phyloP scores from a whole-genome alignment of 2,329 filamentous ascomycete genomes.

The Trichophyton benhamiae region DNA sequence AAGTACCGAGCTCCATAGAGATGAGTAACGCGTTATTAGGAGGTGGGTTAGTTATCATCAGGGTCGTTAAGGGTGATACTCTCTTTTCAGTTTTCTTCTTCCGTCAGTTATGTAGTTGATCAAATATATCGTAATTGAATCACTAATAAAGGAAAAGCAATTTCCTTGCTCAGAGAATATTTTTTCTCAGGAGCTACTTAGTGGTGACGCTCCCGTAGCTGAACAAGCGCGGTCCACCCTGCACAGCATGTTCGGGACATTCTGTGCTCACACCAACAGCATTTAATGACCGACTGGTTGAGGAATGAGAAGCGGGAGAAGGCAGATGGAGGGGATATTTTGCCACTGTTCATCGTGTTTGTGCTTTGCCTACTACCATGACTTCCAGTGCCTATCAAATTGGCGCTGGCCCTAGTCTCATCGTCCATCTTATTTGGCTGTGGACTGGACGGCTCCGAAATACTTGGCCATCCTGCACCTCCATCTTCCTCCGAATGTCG shows the following conservation, averaged over 20 bases:
- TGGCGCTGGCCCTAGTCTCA: not conserved
- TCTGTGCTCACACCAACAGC: slow-evolving; percentile 59
- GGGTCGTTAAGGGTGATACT: not conserved
- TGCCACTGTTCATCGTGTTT: not conserved
- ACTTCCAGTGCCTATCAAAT: not conserved
- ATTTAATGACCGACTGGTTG: slow-evolving; percentile 30
- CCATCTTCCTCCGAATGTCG: not conserved
- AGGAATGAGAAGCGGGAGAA: not conserved
- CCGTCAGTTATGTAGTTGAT: not conserved
- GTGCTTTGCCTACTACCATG: not conserved
- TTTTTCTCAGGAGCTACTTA: slow-evolving; percentile 12
- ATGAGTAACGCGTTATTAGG: not conserved
- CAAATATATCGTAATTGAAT: not conserved
- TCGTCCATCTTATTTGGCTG: not conserved
- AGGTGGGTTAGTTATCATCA: not conserved
- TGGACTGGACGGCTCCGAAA: not conserved
- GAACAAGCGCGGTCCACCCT: slow-evolving; percentile 54
- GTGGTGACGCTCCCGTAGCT: slow-evolving; percentile 48
- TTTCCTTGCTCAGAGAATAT: not conserved
- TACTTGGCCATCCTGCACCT: not conserved
- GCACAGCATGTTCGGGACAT: slow-evolving; percentile 59
- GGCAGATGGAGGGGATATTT: not conserved
- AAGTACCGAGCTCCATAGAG: not conserved
- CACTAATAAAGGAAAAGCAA: not conserved
- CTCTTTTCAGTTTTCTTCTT: not conserved